These are phyloP conservation scores for Podaxis pistillaris DNA, from an alignment of 768 basidiomycete species.

Conservation along the genomic window DNA sequence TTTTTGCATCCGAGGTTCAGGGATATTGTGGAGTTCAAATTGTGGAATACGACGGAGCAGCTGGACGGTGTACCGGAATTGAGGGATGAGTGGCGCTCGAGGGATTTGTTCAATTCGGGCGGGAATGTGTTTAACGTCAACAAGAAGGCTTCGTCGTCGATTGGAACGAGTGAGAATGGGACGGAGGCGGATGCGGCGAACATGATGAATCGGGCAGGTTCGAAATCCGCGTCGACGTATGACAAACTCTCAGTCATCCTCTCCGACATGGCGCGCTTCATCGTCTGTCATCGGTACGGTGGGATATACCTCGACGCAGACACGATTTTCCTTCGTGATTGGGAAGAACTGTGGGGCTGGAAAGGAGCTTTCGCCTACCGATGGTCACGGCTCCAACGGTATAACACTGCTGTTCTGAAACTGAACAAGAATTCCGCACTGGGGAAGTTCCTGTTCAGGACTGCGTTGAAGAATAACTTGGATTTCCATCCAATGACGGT, in stretches of 20 bases:
- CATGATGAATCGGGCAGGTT: slow-evolving; percentile 73
- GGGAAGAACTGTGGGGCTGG: slow-evolving; percentile 99
- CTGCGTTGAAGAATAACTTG: slow-evolving; percentile 88
- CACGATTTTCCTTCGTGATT: slow-evolving; percentile 92
- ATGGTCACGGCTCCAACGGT: slow-evolving; percentile 90
- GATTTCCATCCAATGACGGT: slow-evolving; percentile 99
- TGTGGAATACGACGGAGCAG: slow-evolving; percentile 99
- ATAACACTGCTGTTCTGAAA: slow-evolving; percentile 95
- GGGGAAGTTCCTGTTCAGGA: slow-evolving; percentile 91
- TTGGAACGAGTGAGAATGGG: neutral
- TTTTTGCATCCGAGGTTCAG: slow-evolving; percentile 93
- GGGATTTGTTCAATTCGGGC: slow-evolving; percentile 86
- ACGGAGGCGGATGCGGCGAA: slow-evolving; percentile 32
- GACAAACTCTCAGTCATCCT: slow-evolving; percentile 91
- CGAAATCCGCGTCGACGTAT: slow-evolving; percentile 80
- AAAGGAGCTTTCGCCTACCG: slow-evolving; percentile 95
- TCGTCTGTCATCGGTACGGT: slow-evolving; percentile 95
- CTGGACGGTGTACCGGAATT: slow-evolving; percentile 90
- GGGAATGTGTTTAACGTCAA: slow-evolving; percentile 68
- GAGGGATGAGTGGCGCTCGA: slow-evolving; percentile 83
- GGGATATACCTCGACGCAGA: slow-evolving; percentile 98
- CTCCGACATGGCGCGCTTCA: slow-evolving; percentile 96
- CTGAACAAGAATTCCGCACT: slow-evolving; percentile 92
- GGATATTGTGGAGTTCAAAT: slow-evolving; percentile 89
- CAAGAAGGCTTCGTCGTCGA: slow-evolving; percentile 25